phyloP scores from a whole-genome alignment of 805 yeast species.

The Saccharomycopsis fibuligera region DNA sequence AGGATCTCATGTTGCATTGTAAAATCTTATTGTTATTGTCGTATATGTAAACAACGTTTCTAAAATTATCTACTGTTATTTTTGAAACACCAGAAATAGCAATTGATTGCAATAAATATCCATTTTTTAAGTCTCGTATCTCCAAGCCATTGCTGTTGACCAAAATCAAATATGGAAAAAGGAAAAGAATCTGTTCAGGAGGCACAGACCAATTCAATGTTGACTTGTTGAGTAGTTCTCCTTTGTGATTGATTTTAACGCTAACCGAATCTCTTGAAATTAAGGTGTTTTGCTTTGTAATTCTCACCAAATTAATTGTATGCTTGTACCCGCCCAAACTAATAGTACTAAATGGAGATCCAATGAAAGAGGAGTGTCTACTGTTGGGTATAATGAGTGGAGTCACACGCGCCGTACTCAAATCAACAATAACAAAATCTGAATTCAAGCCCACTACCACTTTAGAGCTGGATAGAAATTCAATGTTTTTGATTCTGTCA shows the following conservation, averaged over 20 bases:
- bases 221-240: slow-evolving; percentile 10
- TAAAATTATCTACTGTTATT: slow-evolving; percentile 18
- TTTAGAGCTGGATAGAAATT: slow-evolving; percentile 13
- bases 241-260: slow-evolving; percentile 10
- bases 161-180: slow-evolving; percentile 14
- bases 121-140: slow-evolving; percentile 24
- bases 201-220: slow-evolving; percentile 1
- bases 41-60: slow-evolving; percentile 3
- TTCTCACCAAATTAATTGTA: neutral
- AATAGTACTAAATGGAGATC: slow-evolving; percentile 13
- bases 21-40: slow-evolving; percentile 23
- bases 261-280: slow-evolving; percentile 5
- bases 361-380: slow-evolving; percentile 6
- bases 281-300: slow-evolving; percentile 8
- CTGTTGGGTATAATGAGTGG: slow-evolving; percentile 6
- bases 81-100: slow-evolving; percentile 23
- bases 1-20: slow-evolving; percentile 27
- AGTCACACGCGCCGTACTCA: slow-evolving; percentile 2
- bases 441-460: slow-evolving; percentile 11
- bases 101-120: slow-evolving; percentile 32
- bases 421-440: slow-evolving; percentile 15
- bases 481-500: slow-evolving; percentile 14
- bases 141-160: neutral
- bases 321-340: slow-evolving; percentile 9
- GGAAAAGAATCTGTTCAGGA: slow-evolving; percentile 6